Evolutionary conservation across 768 basidiomycete species (phyloP).

Genomic region (Mycena floridula): DNA sequence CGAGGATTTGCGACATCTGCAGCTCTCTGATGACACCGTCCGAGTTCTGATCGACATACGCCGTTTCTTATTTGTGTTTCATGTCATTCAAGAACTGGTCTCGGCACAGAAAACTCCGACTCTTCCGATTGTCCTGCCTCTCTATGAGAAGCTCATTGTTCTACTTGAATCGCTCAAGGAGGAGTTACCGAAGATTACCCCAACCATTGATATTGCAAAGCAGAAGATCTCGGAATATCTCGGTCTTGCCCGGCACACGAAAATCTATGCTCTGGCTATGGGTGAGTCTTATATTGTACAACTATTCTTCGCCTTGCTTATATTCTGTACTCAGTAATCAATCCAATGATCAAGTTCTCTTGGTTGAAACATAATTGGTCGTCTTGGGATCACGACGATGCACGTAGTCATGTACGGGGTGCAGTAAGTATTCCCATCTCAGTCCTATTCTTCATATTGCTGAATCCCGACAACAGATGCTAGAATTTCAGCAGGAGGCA

Average conservation of each 20-base stretch:
- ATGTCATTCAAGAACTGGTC: slow-evolving; percentile 25
- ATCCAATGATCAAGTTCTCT: slow-evolving; percentile 13
- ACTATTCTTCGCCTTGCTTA: neutral
- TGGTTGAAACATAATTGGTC: slow-evolving; percentile 15
- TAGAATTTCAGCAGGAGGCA: neutral
- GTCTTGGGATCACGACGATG: slow-evolving; percentile 2
- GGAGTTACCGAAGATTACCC: slow-evolving; percentile 16
- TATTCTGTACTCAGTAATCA: slow-evolving; percentile 11
- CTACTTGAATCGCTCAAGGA: slow-evolving; percentile 9
- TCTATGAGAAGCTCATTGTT: slow-evolving; percentile 23
- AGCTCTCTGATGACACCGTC: slow-evolving; percentile 7
- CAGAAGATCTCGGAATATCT: slow-evolving; percentile 27
- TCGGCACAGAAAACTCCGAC: slow-evolving; percentile 28
- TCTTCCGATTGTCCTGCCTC: slow-evolving; percentile 23
- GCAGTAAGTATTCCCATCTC: slow-evolving; percentile 9
- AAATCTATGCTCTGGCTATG: slow-evolving; percentile 25
- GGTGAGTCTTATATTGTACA: slow-evolving; percentile 10
- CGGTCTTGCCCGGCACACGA: slow-evolving; percentile 13
- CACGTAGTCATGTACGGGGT: slow-evolving; percentile 13
- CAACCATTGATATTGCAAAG: slow-evolving; percentile 19
- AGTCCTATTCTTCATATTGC: neutral
- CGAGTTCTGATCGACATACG: slow-evolving; percentile 23
- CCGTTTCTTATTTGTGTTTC: slow-evolving; percentile 19
- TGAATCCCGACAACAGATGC: slow-evolving; percentile 4
- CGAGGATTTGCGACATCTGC: slow-evolving; percentile 5